These are phyloP conservation scores for Aspergillus saccharolyticus DNA, from an alignment of 495 filamentous ascomycete species.

Conservation along the genomic window DNA sequence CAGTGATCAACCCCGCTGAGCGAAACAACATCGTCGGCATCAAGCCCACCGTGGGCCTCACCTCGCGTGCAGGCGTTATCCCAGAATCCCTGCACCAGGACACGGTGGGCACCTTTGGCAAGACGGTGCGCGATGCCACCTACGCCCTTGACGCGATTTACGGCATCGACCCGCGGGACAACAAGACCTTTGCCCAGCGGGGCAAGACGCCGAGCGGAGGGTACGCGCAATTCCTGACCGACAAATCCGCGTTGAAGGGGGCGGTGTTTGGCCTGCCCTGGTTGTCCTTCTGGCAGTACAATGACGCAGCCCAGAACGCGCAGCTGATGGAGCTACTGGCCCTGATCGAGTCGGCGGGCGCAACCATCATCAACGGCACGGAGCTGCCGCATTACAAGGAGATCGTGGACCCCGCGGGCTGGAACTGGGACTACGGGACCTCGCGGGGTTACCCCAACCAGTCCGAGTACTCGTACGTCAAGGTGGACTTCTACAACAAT, in stretches of 20 bases:
- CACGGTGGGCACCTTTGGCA: slow-evolving; percentile 60
- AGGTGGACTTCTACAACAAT: slow-evolving; percentile 75
- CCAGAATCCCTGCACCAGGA: slow-evolving; percentile 64
- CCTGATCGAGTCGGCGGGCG: slow-evolving; percentile 55
- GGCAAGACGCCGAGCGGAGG: slow-evolving; percentile 49
- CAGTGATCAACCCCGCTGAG: slow-evolving; percentile 65
- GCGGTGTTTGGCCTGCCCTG: slow-evolving; percentile 68
- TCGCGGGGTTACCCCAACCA: slow-evolving; percentile 61
- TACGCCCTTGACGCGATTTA: slow-evolving; percentile 64
- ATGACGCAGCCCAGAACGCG: slow-evolving; percentile 46
- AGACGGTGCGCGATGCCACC: slow-evolving; percentile 61
- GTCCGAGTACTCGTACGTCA: slow-evolving; percentile 66
- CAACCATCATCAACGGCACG: slow-evolving; percentile 63
- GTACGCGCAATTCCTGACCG: slow-evolving; percentile 51
- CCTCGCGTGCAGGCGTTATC: slow-evolving; percentile 57
- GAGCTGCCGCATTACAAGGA: slow-evolving; percentile 58
- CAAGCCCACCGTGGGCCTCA: slow-evolving; percentile 63
- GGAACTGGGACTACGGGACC: slow-evolving; percentile 69
- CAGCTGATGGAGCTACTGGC: slow-evolving; percentile 49
- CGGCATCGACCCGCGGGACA: slow-evolving; percentile 53
- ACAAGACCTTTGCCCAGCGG: slow-evolving; percentile 53
- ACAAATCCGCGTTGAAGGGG: slow-evolving; percentile 49
- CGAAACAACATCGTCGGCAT: slow-evolving; percentile 61
- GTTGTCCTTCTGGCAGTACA: slow-evolving; percentile 61
- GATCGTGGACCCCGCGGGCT: slow-evolving; percentile 58